A percentile compares a stretch with the other conserved stretches of the same genome.
Evolutionary conservation across 2,329 filamentous ascomycete genomes (phyloP).

Genomic region (Clonostachys byssicola): DNA sequence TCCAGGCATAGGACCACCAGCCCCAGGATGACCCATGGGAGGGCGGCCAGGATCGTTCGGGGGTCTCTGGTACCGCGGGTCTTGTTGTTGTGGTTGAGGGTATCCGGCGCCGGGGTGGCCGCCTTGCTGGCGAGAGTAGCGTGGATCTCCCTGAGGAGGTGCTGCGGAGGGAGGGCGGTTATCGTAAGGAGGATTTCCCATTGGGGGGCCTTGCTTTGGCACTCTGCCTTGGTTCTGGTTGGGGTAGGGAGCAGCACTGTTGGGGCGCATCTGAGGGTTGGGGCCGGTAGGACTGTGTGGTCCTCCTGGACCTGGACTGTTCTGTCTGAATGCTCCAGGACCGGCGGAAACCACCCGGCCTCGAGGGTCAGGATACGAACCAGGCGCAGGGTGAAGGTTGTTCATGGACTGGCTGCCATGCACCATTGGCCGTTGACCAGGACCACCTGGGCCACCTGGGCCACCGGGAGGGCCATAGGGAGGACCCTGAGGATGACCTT

Average conservation of each 20-base stretch:
- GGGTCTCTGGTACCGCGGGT: neutral
- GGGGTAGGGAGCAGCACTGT: constrained; percentile 14
- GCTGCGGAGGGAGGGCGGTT: constrained; percentile 5
- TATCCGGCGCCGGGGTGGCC: neutral
- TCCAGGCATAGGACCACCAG: constrained; percentile 14
- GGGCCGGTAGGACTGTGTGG: constrained; percentile 6
- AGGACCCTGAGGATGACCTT: neutral
- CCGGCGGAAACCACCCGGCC: constrained; percentile 37
- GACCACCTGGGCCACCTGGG: neutral
- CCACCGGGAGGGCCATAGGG: neutral
- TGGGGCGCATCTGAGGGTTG: constrained; percentile 8
- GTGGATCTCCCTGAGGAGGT: neutral
- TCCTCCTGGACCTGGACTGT: constrained; percentile 16
- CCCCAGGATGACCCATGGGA: constrained; percentile 2
- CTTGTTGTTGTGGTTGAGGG: constrained; percentile 1
- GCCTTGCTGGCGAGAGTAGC: neutral
- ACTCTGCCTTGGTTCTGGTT: constrained; percentile 16
- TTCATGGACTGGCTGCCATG: constrained; percentile 31
- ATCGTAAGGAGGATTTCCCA: no score
- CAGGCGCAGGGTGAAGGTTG: constrained; percentile 35
- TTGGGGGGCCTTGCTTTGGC: constrained; percentile 5
- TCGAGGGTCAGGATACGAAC: constrained; percentile 30
- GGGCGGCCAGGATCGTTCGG: neutral
- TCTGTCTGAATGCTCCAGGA: constrained; percentile 33
- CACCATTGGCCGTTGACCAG: constrained; percentile 27